phyloP scores from a whole-genome alignment of 2,329 filamentous ascomycete species.

The Zopfia rhizophila region DNA sequence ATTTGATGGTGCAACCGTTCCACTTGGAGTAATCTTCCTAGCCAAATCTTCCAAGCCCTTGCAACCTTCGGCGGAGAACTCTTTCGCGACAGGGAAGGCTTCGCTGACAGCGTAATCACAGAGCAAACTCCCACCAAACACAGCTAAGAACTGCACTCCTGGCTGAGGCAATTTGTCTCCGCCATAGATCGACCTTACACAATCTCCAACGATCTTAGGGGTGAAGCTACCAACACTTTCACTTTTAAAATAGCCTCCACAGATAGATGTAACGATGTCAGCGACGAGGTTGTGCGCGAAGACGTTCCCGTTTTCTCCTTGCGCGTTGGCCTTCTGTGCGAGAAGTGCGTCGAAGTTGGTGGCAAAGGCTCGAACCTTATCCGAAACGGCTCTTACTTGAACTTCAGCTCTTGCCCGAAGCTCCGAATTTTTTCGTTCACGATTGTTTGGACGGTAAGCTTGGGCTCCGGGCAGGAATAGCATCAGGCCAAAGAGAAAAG shows the following conservation, averaged over 20 bases:
- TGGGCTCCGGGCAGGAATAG: slow-evolving; percentile 19
- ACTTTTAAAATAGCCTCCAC: slow-evolving; percentile 27
- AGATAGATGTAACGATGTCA: slow-evolving; percentile 30
- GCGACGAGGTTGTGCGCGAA: slow-evolving; percentile 32
- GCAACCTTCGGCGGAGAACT: slow-evolving; percentile 28
- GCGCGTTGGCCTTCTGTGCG: slow-evolving; percentile 24
- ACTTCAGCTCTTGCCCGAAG: slow-evolving; percentile 18
- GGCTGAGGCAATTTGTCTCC: slow-evolving; percentile 24
- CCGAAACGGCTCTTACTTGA: slow-evolving; percentile 26
- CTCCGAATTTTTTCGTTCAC: slow-evolving; percentile 7
- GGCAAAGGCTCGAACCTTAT: slow-evolving; percentile 28
- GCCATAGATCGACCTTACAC: slow-evolving; percentile 30
- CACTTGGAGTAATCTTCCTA: slow-evolving; percentile 15
- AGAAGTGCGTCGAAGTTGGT: slow-evolving; percentile 21
- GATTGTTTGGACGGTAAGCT: slow-evolving; percentile 12
- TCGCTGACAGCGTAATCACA: slow-evolving; percentile 32
- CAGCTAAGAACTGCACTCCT: slow-evolving; percentile 26
- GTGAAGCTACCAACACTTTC: slow-evolving; percentile 22
- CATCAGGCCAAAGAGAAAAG: slow-evolving; percentile 21
- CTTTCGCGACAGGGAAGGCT: slow-evolving; percentile 29
- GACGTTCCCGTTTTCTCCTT: slow-evolving; percentile 26
- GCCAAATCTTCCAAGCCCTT: slow-evolving; percentile 29
- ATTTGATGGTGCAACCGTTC: slow-evolving; percentile 7
- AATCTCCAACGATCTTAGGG: slow-evolving; percentile 24
- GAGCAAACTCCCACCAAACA: slow-evolving; percentile 33